These are phyloP conservation scores for Psilocybe cyanescens DNA, from an alignment of 768 basidiomycete species.

Conservation along the genomic window DNA sequence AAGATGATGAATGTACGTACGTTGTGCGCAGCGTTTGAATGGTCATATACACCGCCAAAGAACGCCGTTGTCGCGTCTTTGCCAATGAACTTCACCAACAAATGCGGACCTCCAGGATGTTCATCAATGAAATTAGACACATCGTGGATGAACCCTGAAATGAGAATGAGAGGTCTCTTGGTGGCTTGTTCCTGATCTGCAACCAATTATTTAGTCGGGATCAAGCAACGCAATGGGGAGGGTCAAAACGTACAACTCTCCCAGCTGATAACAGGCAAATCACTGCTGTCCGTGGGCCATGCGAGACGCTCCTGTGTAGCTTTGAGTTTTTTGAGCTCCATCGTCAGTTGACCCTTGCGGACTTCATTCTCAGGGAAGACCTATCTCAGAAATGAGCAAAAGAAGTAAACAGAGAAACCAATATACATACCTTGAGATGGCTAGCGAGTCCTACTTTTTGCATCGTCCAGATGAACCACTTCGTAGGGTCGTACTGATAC, in stretches of 20 bases:
- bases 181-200: conserved; percentile 79
- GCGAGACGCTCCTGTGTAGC: conserved; percentile 73
- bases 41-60: conserved; percentile 77
- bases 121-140: conserved; percentile 84
- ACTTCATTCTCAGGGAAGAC: conserved; percentile 61
- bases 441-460: conserved; percentile 66
- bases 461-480: conserved; percentile 84
- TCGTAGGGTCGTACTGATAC: conserved; percentile 93
- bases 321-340: conserved; percentile 89
- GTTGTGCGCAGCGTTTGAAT: conserved; percentile 64
- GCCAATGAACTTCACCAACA: conserved; percentile 84
- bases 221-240: background rate
- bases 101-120: conserved; percentile 89
- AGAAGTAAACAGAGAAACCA: background rate
- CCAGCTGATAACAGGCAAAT: conserved; percentile 85
- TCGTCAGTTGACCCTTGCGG: conserved; percentile 90
- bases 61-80: conserved; percentile 93
- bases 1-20: conserved; percentile 34
- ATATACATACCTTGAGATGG: conserved; percentile 60
- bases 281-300: conserved; percentile 80
- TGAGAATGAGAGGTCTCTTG: conserved; percentile 80
- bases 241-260: conserved; percentile 67
- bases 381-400: conserved; percentile 20
- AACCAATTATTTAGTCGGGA: conserved; percentile 7
- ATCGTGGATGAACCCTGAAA: conserved; percentile 95